These are phyloP conservation scores for Hymenoscyphus infarciens DNA, from an alignment of 2,329 filamentous ascomycete genomes.

Conservation along the genomic window DNA sequence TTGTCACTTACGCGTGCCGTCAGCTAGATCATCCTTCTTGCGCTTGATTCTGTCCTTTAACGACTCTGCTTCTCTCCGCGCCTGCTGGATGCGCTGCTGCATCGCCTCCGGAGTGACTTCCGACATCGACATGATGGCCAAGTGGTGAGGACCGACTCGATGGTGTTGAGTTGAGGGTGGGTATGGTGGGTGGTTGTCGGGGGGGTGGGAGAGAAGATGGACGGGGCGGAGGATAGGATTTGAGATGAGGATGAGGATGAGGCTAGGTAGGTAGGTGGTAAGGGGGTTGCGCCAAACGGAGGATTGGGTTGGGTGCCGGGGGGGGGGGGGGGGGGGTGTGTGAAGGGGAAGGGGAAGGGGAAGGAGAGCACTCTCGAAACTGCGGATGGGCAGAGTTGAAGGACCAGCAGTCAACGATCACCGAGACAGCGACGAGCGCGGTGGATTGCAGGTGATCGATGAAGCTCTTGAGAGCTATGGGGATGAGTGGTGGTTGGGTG, in stretches of 20 bases:
- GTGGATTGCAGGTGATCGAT: no score
- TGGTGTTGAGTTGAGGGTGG: constrained; percentile 19
- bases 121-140: constrained; percentile 29
- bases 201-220: constrained; percentile 14
- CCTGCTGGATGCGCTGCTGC: constrained; percentile 89
- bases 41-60: constrained; percentile 98
- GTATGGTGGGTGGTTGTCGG: constrained; percentile 15
- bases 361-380: neutral
- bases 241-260: constrained; percentile 14
- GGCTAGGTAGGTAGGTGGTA: constrained; percentile 11
- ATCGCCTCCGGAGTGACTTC: constrained; percentile 73
- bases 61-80: constrained; percentile 94
- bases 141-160: constrained; percentile 9
- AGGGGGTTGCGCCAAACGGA: constrained; percentile 26
- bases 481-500: neutral
- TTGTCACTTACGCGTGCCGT: constrained; percentile 82
- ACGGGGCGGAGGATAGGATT: constrained; percentile 7
- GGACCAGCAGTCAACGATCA: constrained; percentile 13
- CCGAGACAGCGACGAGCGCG: neutral
- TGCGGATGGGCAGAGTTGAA: constrained; percentile 5
- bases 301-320: constrained; percentile 25
- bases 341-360: no score
- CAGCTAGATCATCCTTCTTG: constrained; percentile 99
- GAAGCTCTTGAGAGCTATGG: neutral
- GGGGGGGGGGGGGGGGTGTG: neutral